Percentiles rank a stretch among this genome's conserved stretches.
phyloP scores from a whole-genome alignment of 768 basidiomycete genomes.

The Tulasnella sp. region DNA sequence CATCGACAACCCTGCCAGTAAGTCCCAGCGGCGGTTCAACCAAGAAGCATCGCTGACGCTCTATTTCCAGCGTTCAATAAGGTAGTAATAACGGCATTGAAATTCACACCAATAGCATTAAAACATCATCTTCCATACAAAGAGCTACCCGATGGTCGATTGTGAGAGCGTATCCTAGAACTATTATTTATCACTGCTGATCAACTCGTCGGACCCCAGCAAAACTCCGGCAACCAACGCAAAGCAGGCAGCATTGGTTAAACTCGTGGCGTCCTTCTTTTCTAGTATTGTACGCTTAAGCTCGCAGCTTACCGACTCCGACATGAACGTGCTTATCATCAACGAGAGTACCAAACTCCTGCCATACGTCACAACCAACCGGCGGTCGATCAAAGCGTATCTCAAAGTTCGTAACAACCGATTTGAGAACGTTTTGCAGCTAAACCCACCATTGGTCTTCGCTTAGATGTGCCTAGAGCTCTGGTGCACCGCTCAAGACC shows the following conservation, averaged over 20 bases:
- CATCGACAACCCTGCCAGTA: conserved; percentile 73
- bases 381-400: conserved; percentile 77
- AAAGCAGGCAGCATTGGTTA: conserved; percentile 77
- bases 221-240: conserved; percentile 73
- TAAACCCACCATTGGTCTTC: conserved; percentile 6
- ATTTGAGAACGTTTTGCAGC: neutral
- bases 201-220: conserved; percentile 34
- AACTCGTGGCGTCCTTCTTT: conserved; percentile 81
- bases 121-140: conserved; percentile 84
- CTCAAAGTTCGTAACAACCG: conserved; percentile 51
- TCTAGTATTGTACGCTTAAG: conserved; percentile 74
- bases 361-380: conserved; percentile 75
- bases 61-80: conserved; percentile 75
- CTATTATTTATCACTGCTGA: neutral
- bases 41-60: conserved; percentile 12
- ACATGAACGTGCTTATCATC: conserved; percentile 58
- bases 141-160: conserved; percentile 68
- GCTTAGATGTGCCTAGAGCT: conserved; percentile 65
- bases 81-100: conserved; percentile 72
- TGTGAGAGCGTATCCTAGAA: conserved; percentile 40
- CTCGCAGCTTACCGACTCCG: conserved; percentile 57
- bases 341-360: conserved; percentile 80
- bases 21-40: conserved; percentile 20
- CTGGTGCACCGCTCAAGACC: conserved; percentile 78
- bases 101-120: conserved; percentile 84